A percentile compares a stretch with the other conserved stretches of the same genome.
Conservation (phyloP, 768 basidiomycete genomes). For the Panus rudis region DNA sequence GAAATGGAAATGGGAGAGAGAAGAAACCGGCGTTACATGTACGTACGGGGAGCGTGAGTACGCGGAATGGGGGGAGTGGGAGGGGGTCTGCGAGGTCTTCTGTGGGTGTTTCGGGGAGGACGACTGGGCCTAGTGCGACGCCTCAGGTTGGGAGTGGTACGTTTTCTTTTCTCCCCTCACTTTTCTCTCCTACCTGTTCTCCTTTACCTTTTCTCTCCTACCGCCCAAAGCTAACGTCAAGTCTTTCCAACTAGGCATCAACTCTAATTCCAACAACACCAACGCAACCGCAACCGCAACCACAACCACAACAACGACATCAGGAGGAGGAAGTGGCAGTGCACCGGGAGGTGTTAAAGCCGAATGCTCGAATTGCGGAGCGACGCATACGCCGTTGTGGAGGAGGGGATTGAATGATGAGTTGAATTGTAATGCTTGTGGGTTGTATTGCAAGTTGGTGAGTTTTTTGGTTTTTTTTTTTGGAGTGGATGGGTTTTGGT, state of each 20-base stretch:
- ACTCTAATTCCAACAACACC: no score
- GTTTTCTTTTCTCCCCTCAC: no score
- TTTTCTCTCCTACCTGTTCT: no score
- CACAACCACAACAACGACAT: constrained; percentile 46
- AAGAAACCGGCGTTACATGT: constrained; percentile 57
- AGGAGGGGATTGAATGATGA: constrained; percentile 82
- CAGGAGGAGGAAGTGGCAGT: constrained; percentile 11
- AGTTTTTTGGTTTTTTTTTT: constrained; percentile 3
- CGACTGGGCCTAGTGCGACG: constrained; percentile 59
- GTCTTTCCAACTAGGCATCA: no score
- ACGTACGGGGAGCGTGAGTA: constrained; percentile 42
- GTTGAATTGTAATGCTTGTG: constrained; percentile 85
- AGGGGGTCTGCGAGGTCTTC: no score
- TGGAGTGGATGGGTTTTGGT: background rate
- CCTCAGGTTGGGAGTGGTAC: no score
- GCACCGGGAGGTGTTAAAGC: constrained; percentile 63
- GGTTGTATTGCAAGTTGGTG: constrained; percentile 79
- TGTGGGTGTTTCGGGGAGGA: constrained; percentile 43
- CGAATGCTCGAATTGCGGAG: constrained; percentile 84
- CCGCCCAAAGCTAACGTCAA: no score
- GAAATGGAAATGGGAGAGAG: no score
- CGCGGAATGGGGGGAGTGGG: no score
- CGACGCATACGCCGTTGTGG: constrained; percentile 86
- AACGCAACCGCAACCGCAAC: no score
- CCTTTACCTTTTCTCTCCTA: no score